These are phyloP conservation scores for Clausena lansium DNA, from an alignment of 345 rosid genomes.

Conservation along the genomic window DNA sequence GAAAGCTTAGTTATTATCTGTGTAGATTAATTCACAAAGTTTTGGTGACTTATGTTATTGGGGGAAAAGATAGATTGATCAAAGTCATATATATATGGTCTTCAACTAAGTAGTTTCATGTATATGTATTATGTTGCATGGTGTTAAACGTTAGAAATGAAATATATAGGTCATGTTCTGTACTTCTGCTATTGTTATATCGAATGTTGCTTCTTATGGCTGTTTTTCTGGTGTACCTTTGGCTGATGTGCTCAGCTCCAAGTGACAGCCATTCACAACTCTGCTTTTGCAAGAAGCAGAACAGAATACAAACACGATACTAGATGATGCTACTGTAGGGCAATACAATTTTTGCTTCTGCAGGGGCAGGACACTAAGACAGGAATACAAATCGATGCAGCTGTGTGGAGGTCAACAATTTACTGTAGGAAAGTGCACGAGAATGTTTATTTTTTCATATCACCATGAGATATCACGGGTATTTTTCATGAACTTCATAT, in stretches of 20 bases:
- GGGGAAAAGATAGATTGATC: constrained; percentile 9
- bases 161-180: constrained; percentile 7
- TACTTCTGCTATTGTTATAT: background rate
- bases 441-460: background rate
- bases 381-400: too few species aligned
- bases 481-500: background rate
- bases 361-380: too few species aligned
- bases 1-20: constrained; percentile 36
- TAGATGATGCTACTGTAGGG: background rate
- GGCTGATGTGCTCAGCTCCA: background rate
- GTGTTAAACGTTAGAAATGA: constrained; percentile 3
- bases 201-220: background rate
- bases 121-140: background rate
- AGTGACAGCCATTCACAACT: background rate
- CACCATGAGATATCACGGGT: background rate
- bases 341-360: too few species aligned
- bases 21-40: constrained; percentile 3
- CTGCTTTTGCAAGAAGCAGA: background rate
- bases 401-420: too few species aligned
- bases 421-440: too few species aligned
- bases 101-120: background rate
- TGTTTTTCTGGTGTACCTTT: background rate
- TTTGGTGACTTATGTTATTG: background rate
- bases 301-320: background rate
- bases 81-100: background rate